Evolutionary conservation across 441 rosid genomes (phyloP).

Genomic region (Biscutella laevigata): DNA sequence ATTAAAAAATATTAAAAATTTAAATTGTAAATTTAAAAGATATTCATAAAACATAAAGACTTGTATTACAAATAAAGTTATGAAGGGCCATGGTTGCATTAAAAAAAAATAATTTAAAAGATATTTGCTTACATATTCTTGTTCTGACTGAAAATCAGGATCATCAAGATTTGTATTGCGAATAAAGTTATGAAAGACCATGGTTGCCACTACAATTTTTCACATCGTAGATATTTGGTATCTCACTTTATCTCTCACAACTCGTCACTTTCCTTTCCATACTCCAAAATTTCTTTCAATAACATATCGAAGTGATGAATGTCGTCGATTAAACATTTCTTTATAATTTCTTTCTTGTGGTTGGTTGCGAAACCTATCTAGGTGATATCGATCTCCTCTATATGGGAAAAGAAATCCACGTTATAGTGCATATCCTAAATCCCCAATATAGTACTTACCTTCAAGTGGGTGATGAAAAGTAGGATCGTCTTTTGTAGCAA

Average conservation of each 20-base stretch:
- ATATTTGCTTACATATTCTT: too few relatives aligned
- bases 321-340: not conserved
- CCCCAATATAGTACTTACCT: not conserved
- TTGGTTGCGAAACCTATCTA: not conserved
- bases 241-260: not conserved
- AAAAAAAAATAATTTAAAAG: too few relatives aligned
- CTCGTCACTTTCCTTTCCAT: not conserved
- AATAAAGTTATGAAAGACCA: not conserved
- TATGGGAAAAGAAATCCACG: not conserved
- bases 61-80: too few relatives aligned
- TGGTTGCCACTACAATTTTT: not conserved
- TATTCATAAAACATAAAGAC: too few relatives aligned
- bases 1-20: too few relatives aligned
- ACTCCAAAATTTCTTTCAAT: not conserved
- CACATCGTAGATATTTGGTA: not conserved
- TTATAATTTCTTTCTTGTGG: not conserved
- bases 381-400: not conserved
- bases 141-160: too few relatives aligned
- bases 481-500: not conserved
- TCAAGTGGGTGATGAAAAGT: not conserved
- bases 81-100: too few relatives aligned
- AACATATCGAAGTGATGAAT: not conserved
- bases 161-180: not conserved
- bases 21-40: too few relatives aligned
- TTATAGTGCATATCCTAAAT: not conserved